Evolutionary conservation across 805 yeast species (phyloP), one percentile per base, ranked within the genome.

Genomic region (Barnettozyma siamensis): DNA sequence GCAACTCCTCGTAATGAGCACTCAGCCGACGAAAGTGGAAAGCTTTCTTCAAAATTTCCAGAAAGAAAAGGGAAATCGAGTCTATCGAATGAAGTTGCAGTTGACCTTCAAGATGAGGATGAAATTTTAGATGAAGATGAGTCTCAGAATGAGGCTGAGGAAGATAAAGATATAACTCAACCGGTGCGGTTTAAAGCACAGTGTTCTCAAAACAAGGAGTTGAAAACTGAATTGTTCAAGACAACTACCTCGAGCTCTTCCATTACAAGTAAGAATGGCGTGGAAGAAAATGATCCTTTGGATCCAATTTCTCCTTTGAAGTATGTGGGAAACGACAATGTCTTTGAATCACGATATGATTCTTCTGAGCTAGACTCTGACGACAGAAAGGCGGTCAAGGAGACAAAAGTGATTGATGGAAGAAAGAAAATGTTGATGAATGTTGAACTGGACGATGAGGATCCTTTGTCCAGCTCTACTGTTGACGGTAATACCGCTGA

Each of bases 111-210:
- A 18, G 46, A 41, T 7, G 35, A 29, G 13, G 36, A 20, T 63
- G 31, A 16, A 4, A 29, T 17, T 64, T 54, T 54, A 23, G 57
- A 55, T 11, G 60, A 48, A n/a, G 49, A 50, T 12, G 57, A 45
- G 2, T 38, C 33, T 23, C 50, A 40, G 12, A 34, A 16, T 16
- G 50, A 43, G 13, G 42, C 33, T 28, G 46, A 43, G 8, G 44
- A 43, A 11, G 45, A 45, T 5, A 42, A 41, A 10, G 47, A 47
- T 7, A 43, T 33, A 4, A 32, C 27, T 2, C 20, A 19, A 5
- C 40, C 35, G 13, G 23, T 10, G 3, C n/a, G 16, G n/a, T 27
- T 33, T 11, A 24, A 18, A 10, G 30, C 16, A 13, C 15, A 10
- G 11, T 7, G 11, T 2, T 33, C 37, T 7, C 21, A 20, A 9